Evolutionary conservation across 2,329 filamentous ascomycete genomes (phyloP).

Genomic region (Diplodia mutila): DNA sequence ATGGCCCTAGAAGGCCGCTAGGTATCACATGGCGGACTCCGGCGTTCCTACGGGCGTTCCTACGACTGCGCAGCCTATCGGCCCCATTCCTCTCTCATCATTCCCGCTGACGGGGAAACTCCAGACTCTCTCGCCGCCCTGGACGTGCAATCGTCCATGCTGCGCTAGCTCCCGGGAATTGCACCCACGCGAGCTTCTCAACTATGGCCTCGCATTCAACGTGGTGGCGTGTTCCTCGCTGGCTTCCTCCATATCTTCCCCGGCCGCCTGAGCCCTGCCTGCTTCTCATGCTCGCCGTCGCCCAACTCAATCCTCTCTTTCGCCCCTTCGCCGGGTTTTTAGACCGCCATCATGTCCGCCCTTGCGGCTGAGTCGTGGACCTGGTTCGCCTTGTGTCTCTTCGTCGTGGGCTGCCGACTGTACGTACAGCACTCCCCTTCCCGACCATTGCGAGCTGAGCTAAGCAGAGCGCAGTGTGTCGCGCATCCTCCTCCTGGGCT

Average conservation of each 20-base stretch:
- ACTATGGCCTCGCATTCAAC: not conserved
- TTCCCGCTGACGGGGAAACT: not conserved
- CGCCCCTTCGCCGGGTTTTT: not conserved
- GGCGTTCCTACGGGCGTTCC: slow-evolving; percentile 10
- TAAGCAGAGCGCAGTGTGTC: slow-evolving; percentile 38
- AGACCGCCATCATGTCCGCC: slow-evolving; percentile 1
- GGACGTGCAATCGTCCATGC: not conserved
- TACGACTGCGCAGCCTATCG: not conserved
- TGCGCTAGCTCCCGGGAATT: slow-evolving; percentile 6
- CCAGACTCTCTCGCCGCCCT: slow-evolving; percentile 5
- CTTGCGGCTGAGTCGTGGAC: slow-evolving; percentile 52
- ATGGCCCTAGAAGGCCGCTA: slow-evolving; percentile 20
- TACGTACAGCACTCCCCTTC: slow-evolving; percentile 37
- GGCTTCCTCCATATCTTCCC: not conserved
- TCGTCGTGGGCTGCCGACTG: slow-evolving; percentile 33
- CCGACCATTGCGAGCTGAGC: slow-evolving; percentile 41
- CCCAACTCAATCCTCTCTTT: not conserved
- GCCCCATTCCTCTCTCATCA: not conserved
- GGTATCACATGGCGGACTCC: slow-evolving; percentile 3
- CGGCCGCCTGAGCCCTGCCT: not conserved
- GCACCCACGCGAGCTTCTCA: not conserved
- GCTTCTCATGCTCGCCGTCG: not conserved
- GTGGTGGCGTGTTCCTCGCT: not conserved
- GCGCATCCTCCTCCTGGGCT: slow-evolving; percentile 38
- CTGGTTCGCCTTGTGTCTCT: slow-evolving; percentile 48